Base-by-base conservation (phyloP, 257 asterid genomes). In the Solanum phureja region DNA sequence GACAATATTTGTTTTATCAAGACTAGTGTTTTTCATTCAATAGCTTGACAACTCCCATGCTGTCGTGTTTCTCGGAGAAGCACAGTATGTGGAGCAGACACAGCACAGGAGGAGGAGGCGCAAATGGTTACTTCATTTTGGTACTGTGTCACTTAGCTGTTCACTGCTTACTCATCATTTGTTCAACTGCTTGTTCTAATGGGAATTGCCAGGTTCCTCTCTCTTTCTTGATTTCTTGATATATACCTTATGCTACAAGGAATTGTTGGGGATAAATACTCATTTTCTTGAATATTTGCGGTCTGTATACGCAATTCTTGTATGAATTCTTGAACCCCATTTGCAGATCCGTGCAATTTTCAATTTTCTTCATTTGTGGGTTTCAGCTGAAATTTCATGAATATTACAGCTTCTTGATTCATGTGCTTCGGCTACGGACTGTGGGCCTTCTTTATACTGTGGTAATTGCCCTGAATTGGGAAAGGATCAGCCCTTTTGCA, bases 401-500 rank as follows among this genome's bases (percentile, higher is more conserved):
- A 86, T 83, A 75, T 87, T 87, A 87, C 98, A 97, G 98, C 93
- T 95, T 89, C 92, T 92, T 35, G 95, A 95, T 37, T 92, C 96
- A 4, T 95, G 98, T 88, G 90, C 96, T 40, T 46, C 98, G 68
- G 90, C 97, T 52, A 91, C 92, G 37, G 98, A 97, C 86, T 97
- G 98, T 89, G 98, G 96, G 82, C 85, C 91, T 46, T 92, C 96
- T 86, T 94, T 97, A 23, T 95, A 95, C 94, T 97, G 98, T 88
- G 99, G 98, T 52, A 93, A 92, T 89, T 97, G 98, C 90, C 97
- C 98, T 85, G 89, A 96, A 4, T 90, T 95, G 35, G 98, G 92
- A 69, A 94, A 95, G 91, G 74, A 90, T 87, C 95, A 93, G 68
- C 98, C 98, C 58, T 93, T 94, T 87, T 97, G 99, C 90, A 90